Base-by-base conservation (phyloP, 2,329 filamentous ascomycete genomes). In the Mariannaea elegans region DNA sequence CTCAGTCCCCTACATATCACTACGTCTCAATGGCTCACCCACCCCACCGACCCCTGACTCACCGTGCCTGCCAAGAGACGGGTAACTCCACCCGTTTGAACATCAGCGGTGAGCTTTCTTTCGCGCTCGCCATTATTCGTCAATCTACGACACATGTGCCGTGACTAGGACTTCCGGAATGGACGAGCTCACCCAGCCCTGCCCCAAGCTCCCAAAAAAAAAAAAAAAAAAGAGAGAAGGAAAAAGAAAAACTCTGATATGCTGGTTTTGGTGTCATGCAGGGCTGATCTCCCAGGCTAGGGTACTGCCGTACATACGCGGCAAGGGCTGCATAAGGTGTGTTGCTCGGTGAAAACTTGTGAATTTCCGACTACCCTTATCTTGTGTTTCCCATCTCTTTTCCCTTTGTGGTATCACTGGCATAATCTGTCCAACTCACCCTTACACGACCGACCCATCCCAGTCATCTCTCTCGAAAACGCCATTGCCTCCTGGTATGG, bases 331-430 rank as follows among this genome's bases (percentile, higher is more conserved):
- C 58, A 57, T 52, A 48, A 49, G 23, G 18, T 48, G 46, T 41
- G 47, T 50, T 42, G 29, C 38, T 61, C 47, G 58, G 58, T 53
- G 57, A 60, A 57, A 57, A 48, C 48, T 47, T 21, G 27, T 58
- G 53, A 50, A 54, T 38, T 53, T 50, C 52, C 46, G 53, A 53
- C 46, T 41, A 47, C 19, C 18, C 59, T 62, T 62, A 59, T 62
- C 59, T 62, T 47, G 45, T 62, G 29, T 42, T 13, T 27, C 44
- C 34, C 42, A 10, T 27, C 52, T 41, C 18, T 44, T 48, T 44
- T 50, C 29, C 34, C 42, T 42, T 31, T 44, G 16, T 61, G 59
- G 59, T 62, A 59, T 62, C 49, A 62, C 45, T 55, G 45, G 23
- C 47, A 29, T 32, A 39, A 39, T 45, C 24, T 59, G 56, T 59